Conservation (phyloP, 106 monocot species). For the Vanilla planifolia region DNA sequence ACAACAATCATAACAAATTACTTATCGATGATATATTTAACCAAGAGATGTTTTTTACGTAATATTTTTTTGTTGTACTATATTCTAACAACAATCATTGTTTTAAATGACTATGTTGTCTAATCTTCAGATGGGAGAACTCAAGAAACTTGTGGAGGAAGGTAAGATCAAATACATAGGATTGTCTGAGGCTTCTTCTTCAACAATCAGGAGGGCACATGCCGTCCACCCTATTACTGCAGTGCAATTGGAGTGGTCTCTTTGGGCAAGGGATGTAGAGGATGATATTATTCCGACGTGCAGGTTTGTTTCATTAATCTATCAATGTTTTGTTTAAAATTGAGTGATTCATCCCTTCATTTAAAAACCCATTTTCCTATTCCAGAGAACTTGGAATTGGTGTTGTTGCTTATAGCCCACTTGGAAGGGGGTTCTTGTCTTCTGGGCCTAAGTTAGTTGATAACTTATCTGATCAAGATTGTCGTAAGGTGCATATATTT, state of each 20-base stretch:
- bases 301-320: constrained; percentile 16
- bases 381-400: constrained; percentile 89
- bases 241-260: constrained; percentile 49
- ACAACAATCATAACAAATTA: too few relatives aligned
- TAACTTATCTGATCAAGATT: constrained; percentile 35
- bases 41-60: too few relatives aligned
- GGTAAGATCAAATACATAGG: constrained; percentile 52
- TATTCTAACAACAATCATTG: too few relatives aligned
- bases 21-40: too few relatives aligned
- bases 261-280: constrained; percentile 66
- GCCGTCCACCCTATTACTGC: constrained; percentile 41
- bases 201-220: constrained; percentile 45
- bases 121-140: constrained; percentile 32
- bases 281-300: constrained; percentile 47
- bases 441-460: constrained; percentile 36
- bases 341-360: too few relatives aligned
- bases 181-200: constrained; percentile 34
- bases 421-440: constrained; percentile 72
- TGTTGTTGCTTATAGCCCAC: constrained; percentile 82
- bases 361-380: too few relatives aligned
- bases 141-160: constrained; percentile 43
- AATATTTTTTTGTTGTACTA: too few relatives aligned
- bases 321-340: too few relatives aligned
- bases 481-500: constrained; percentile 34
- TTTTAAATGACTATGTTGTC: not conserved